Percentiles rank a stretch among this genome's conserved stretches.
Evolutionary conservation across 441 rosid species (phyloP).

Genomic region (Cnidoscolus chayamansa): DNA sequence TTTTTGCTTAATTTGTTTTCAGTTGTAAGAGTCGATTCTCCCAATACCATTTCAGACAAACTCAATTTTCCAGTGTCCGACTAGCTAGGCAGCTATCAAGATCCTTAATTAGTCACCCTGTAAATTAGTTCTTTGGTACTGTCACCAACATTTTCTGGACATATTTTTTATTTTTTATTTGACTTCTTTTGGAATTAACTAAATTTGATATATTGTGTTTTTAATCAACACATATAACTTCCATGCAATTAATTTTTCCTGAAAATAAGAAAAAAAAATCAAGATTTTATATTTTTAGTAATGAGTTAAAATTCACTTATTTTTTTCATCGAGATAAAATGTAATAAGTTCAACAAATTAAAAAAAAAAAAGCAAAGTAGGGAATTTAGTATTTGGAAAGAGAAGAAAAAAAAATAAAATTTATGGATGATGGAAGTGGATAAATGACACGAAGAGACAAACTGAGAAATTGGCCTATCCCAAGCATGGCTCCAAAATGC

Average conservation of each 20-base stretch:
- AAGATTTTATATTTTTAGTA: too few relatives aligned
- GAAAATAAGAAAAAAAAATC: too few relatives aligned
- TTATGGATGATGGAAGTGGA: too few relatives aligned
- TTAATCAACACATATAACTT: too few relatives aligned
- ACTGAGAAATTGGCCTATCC: neutral
- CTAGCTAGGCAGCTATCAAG: neutral
- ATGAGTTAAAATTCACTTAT: too few relatives aligned
- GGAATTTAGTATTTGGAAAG: too few relatives aligned
- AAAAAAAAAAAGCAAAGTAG: too few relatives aligned
- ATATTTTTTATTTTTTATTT: neutral
- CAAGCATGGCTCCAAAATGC: neutral
- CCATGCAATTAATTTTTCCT: too few relatives aligned
- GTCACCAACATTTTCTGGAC: constrained; percentile 8
- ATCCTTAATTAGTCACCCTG: neutral
- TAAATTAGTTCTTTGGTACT: constrained; percentile 3
- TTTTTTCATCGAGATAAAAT: too few relatives aligned
- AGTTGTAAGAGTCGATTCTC: constrained; percentile 28
- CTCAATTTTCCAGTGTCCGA: neutral
- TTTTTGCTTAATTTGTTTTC: constrained; percentile 3
- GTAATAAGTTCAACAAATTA: too few relatives aligned
- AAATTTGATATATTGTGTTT: too few relatives aligned
- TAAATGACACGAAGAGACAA: constrained; percentile 2
- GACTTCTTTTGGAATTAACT: neutral
- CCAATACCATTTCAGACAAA: constrained; percentile 26
- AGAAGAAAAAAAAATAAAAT: neutral